Evolutionary conservation across 306 rosid genomes (phyloP).

Genomic region (Pyrus betulifolia): DNA sequence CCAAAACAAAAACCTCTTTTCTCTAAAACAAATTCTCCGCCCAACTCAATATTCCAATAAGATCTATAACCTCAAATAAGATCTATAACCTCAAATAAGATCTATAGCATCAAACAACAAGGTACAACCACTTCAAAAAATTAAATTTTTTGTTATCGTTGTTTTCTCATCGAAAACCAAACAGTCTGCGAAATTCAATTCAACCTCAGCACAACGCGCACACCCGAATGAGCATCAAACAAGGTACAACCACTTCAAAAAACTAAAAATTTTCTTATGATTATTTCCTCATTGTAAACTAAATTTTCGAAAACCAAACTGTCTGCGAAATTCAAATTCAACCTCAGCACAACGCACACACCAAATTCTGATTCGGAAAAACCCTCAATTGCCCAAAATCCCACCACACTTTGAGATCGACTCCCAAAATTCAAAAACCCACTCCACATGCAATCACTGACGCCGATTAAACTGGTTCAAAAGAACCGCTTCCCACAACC

Average conservation of each 20-base stretch:
- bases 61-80: neutral
- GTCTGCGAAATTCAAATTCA: neutral
- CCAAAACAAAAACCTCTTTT: neutral
- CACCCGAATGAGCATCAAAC: neutral
- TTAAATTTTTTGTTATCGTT: neutral
- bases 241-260: neutral
- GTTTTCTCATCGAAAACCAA: neutral
- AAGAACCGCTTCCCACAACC: neutral
- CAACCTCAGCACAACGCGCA: neutral
- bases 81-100: neutral
- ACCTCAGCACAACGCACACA: neutral
- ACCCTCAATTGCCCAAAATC: neutral
- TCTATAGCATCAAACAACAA: neutral
- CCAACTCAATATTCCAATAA: neutral
- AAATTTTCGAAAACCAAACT: neutral
- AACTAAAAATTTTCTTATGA: neutral
- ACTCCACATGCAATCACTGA: neutral
- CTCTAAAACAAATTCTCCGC: neutral
- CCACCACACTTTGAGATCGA: conserved; percentile 10
- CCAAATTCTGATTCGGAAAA: neutral
- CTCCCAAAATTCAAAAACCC: neutral
- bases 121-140: neutral
- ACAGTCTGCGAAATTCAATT: neutral
- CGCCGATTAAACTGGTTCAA: no score
- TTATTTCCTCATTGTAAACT: neutral